Evolutionary conservation across 176 grass and related monocot species (phyloP).

Genomic region (Themeda triandra): DNA sequence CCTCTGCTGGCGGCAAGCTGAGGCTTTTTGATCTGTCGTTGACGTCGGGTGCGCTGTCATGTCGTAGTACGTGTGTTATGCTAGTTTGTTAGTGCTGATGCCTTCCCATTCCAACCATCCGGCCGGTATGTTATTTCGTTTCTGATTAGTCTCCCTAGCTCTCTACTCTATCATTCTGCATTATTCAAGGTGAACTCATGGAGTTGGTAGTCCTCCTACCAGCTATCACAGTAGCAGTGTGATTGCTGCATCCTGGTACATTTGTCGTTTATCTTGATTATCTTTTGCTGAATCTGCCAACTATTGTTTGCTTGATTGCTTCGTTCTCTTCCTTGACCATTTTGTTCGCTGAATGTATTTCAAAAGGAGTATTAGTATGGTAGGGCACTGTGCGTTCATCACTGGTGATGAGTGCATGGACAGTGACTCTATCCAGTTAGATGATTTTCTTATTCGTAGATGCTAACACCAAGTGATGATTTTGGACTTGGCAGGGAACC

Average conservation of each 20-base stretch:
- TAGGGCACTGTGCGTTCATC: too few species aligned
- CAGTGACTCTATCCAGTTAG: too few species aligned
- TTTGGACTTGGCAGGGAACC: conserved; percentile 37
- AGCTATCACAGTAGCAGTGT: not conserved
- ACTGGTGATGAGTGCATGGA: too few species aligned
- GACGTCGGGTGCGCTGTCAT: not conserved
- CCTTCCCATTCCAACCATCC: not conserved
- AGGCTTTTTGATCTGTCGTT: not conserved
- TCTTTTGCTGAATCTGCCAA: not conserved
- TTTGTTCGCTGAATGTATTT: not conserved
- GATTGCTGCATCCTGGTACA: not conserved
- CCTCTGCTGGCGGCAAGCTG: not conserved
- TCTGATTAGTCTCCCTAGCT: too few species aligned
- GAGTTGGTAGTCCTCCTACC: too few species aligned
- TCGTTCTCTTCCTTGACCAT: not conserved
- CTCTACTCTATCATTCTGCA: too few species aligned
- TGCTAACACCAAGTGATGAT: not conserved
- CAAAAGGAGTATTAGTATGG: too few species aligned
- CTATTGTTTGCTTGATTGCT: not conserved
- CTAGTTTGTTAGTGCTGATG: not conserved
- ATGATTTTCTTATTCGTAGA: too few species aligned
- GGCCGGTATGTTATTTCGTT: too few species aligned
- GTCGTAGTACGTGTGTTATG: not conserved
- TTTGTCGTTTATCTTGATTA: not conserved
- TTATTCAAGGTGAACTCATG: too few species aligned